Percentiles rank a stretch among this genome's conserved stretches.
phyloP scores from a whole-genome alignment of 2,329 filamentous ascomycete species.

The Hortaea werneckii region DNA sequence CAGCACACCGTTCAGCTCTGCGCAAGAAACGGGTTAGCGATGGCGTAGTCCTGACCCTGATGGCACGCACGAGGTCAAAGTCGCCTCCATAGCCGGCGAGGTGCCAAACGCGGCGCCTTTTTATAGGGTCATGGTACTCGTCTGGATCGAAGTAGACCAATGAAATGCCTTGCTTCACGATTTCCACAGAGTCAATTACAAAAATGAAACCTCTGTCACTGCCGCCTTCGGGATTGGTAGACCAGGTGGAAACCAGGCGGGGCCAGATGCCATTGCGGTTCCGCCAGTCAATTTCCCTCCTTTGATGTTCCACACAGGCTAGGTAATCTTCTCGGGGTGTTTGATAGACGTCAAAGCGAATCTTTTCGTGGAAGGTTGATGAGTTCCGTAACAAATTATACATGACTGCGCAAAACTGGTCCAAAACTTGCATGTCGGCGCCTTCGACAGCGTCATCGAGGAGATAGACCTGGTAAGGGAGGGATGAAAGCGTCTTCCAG shows the following conservation, averaged over 20 bases:
- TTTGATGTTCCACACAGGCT: constrained; percentile 1
- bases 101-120: background rate
- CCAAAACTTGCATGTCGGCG: too few relatives aligned
- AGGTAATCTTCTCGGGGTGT: background rate
- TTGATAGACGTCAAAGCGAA: background rate
- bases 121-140: background rate
- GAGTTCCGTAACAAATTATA: too few relatives aligned
- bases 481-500: too few relatives aligned
- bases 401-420: too few relatives aligned
- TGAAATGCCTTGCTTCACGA: background rate
- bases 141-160: background rate
- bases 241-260: background rate
- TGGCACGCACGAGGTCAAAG: background rate
- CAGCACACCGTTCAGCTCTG: too few relatives aligned
- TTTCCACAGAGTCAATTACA: background rate
- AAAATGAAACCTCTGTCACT: background rate
- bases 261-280: constrained; percentile 1
- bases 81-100: background rate
- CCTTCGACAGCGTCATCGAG: too few relatives aligned
- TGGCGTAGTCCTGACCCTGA: too few relatives aligned
- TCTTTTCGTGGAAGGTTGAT: too few relatives aligned
- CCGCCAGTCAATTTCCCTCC: background rate
- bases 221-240: background rate
- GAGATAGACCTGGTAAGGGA: too few relatives aligned
- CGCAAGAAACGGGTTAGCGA: too few relatives aligned